A percentile compares a stretch with the other conserved stretches of the same genome.
Conservation (phyloP, 805 yeast genomes). For the Naumovozyma baii region DNA sequence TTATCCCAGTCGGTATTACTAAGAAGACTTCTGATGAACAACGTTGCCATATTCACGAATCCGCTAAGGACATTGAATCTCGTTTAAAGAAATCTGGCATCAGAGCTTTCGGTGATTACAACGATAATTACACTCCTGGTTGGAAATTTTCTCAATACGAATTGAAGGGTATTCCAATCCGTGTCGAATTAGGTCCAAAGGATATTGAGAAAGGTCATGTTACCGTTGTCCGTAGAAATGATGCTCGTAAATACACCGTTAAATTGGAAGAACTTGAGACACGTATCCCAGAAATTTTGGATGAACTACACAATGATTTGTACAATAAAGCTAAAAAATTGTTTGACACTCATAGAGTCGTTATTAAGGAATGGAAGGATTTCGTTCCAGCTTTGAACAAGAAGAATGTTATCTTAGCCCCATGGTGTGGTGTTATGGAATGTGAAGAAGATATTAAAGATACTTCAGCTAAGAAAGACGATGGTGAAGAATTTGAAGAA, state of each 20-base stretch:
- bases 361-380: slow-evolving; percentile 78
- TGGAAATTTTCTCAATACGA: slow-evolving; percentile 98
- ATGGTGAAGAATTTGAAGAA: slow-evolving; percentile 74
- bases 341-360: slow-evolving; percentile 74
- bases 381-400: slow-evolving; percentile 87
- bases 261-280: slow-evolving; percentile 54
- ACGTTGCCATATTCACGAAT: slow-evolving; percentile 56
- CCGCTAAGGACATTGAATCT: slow-evolving; percentile 61
- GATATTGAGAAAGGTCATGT: slow-evolving; percentile 75
- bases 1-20: slow-evolving; percentile 92
- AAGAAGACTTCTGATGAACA: slow-evolving; percentile 72
- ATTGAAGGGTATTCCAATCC: slow-evolving; percentile 87
- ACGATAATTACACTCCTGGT: slow-evolving; percentile 94
- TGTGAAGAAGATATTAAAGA: slow-evolving; percentile 98
- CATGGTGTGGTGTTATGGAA: slow-evolving; percentile 93
- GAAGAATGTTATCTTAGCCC: slow-evolving; percentile 83
- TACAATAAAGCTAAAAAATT: slow-evolving; percentile 70
- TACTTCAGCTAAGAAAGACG: slow-evolving; percentile 64
- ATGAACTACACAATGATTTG: slow-evolving; percentile 68
- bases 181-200: slow-evolving; percentile 94
- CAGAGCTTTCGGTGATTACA: slow-evolving; percentile 76
- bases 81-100: slow-evolving; percentile 52
- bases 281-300: slow-evolving; percentile 66
- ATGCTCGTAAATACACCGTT: slow-evolving; percentile 63
- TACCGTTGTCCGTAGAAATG: slow-evolving; percentile 88